Conservation (phyloP, 148 eudicot genomes). For the Camellia sinensis region DNA sequence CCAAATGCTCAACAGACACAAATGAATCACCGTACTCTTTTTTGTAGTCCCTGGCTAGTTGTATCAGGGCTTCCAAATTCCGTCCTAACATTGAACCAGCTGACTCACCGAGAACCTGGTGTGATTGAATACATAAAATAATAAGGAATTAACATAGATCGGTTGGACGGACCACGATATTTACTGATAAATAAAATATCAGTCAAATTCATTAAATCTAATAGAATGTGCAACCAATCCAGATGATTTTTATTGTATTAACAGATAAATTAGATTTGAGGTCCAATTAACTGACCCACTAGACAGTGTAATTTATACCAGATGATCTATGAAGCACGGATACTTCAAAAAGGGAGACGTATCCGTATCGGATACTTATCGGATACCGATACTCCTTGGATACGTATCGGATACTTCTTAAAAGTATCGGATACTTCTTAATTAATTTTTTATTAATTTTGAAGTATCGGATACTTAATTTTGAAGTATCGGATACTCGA, state of each 20-base stretch:
- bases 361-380: no score
- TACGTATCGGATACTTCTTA: no score
- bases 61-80: slow-evolving; percentile 77
- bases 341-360: no score
- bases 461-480: no score
- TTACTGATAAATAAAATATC: neutral
- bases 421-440: no score
- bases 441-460: no score
- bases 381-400: no score
- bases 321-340: no score
- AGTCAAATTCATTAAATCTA: neutral
- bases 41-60: slow-evolving; percentile 72
- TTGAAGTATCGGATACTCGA: no score
- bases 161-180: neutral
- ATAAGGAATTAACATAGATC: neutral
- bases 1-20: slow-evolving; percentile 95
- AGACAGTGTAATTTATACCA: neutral
- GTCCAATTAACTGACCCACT: neutral
- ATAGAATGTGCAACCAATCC: no score
- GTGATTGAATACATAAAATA: neutral
- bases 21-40: slow-evolving; percentile 92
- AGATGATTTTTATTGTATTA: neutral
- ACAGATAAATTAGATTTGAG: neutral
- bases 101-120: slow-evolving; percentile 85
- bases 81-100: slow-evolving; percentile 96